phyloP scores from a whole-genome alignment of 2,329 filamentous ascomycete species.

The Diaporthe batatas region DNA sequence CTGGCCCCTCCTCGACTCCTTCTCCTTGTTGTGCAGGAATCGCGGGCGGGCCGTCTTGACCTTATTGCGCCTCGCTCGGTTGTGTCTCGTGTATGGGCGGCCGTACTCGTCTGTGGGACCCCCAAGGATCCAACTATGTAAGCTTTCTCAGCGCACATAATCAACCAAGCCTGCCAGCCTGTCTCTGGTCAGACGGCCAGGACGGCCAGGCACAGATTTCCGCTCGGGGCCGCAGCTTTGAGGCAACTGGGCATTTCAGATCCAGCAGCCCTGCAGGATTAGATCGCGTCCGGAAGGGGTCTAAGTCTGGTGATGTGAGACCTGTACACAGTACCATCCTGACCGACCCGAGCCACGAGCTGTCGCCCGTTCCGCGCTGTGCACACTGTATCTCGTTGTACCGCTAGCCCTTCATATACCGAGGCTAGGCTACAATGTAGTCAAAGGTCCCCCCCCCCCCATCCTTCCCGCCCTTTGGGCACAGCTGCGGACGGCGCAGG shows the following conservation, averaged over 20 bases:
- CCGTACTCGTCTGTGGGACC: constrained; percentile 33
- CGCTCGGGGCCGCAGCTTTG: constrained; percentile 31
- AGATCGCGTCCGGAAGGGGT: constrained; percentile 31
- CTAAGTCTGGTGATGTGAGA: constrained; percentile 37
- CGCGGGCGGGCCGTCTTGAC: constrained; percentile 12
- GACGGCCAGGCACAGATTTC: constrained; percentile 37
- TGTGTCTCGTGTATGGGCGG: constrained; percentile 37
- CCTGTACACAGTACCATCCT: constrained; percentile 24
- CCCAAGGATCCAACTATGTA: constrained; percentile 26
- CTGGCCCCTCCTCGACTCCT: not conserved
- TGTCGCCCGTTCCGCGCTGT: constrained; percentile 32
- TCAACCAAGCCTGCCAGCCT: not conserved
- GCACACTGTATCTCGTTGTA: constrained; percentile 32
- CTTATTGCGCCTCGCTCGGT: constrained; percentile 40
- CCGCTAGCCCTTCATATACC: constrained; percentile 37
- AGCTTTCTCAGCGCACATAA: constrained; percentile 29
- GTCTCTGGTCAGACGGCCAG: constrained; percentile 3
- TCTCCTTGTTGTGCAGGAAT: not conserved
- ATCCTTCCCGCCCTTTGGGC: constrained; percentile 25
- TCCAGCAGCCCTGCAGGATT: constrained; percentile 37
- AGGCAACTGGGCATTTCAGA: constrained; percentile 25
- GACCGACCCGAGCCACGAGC: constrained; percentile 38
- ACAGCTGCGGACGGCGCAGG: constrained; percentile 24
- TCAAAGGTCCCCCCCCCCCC: constrained; percentile 1
- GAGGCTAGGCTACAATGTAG: constrained; percentile 24